Evolutionary conservation across 1,139 yeast genomes (phyloP).

Genomic region (Magnusiomyces suaveolens): DNA sequence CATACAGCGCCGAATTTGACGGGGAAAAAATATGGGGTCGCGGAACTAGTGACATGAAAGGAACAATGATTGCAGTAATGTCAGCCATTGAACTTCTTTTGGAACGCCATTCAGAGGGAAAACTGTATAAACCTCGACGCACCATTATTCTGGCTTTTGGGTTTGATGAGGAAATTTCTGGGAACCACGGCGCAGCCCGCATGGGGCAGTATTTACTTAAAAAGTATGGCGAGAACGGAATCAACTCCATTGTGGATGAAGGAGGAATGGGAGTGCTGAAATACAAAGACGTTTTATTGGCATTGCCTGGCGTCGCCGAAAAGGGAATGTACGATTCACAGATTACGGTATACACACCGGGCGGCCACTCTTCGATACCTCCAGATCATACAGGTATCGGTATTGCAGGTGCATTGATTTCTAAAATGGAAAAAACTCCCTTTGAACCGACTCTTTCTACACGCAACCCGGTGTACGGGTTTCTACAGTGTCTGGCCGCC

Average conservation of each 20-base stretch:
- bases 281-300: constrained; percentile 41
- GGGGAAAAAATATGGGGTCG: constrained; percentile 52
- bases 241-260: constrained; percentile 56
- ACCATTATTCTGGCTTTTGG: constrained; percentile 55
- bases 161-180: constrained; percentile 64
- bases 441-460: constrained; percentile 38
- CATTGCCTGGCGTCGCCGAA: constrained; percentile 54
- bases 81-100: constrained; percentile 50
- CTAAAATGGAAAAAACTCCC: constrained; percentile 42
- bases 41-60: constrained; percentile 58
- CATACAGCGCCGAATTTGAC: constrained; percentile 61
- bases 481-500: constrained; percentile 42
- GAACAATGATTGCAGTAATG: constrained; percentile 45
- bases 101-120: constrained; percentile 28
- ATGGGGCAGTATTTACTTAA: constrained; percentile 39
- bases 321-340: constrained; percentile 52
- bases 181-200: constrained; percentile 45
- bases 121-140: constrained; percentile 41
- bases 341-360: constrained; percentile 45
- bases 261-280: constrained; percentile 40
- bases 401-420: constrained; percentile 45
- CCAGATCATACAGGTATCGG: constrained; percentile 70
- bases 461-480: constrained; percentile 41
- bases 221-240: constrained; percentile 46
- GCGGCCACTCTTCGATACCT: constrained; percentile 70